Conservation (phyloP, 1,284 basidiomycete species). For the Cutaneotrichosporon arboriforme region DNA sequence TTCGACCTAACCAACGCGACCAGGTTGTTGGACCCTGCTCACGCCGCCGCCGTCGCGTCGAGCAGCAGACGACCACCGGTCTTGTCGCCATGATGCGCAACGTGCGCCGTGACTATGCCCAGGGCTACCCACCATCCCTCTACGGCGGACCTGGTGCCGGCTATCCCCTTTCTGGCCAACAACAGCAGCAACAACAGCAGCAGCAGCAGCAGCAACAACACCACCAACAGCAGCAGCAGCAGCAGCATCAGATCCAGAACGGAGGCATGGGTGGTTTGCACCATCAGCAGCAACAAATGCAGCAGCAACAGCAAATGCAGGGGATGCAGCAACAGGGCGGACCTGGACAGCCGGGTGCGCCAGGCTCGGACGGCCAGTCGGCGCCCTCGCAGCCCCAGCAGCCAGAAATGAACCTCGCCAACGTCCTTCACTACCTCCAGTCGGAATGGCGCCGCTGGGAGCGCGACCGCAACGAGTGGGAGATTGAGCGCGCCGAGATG, state of each 20-base stretch:
- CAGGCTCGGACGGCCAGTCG: slow-evolving; percentile 27
- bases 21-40: neutral
- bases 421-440: slow-evolving; percentile 93
- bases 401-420: slow-evolving; percentile 80
- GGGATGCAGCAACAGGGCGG: slow-evolving; percentile 10
- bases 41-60: neutral
- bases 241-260: slow-evolving; percentile 10
- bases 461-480: slow-evolving; percentile 98
- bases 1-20: neutral
- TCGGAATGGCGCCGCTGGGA: slow-evolving; percentile 96
- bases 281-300: slow-evolving; percentile 5
- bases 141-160: slow-evolving; percentile 8
- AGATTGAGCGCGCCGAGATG: slow-evolving; percentile 99
- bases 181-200: slow-evolving; percentile 3
- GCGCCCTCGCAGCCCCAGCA: slow-evolving; percentile 17
- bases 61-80: neutral
- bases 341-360: slow-evolving; percentile 1
- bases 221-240: slow-evolving; percentile 8
- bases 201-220: slow-evolving; percentile 6
- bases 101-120: slow-evolving; percentile 10
- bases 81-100: slow-evolving; percentile 10
- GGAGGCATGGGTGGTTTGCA: slow-evolving; percentile 9
- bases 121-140: slow-evolving; percentile 14
- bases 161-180: slow-evolving; percentile 6
- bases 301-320: slow-evolving; percentile 7